phyloP scores from a whole-genome alignment of 2,329 filamentous ascomycete genomes.

The Trichoderma arundinaceum region DNA sequence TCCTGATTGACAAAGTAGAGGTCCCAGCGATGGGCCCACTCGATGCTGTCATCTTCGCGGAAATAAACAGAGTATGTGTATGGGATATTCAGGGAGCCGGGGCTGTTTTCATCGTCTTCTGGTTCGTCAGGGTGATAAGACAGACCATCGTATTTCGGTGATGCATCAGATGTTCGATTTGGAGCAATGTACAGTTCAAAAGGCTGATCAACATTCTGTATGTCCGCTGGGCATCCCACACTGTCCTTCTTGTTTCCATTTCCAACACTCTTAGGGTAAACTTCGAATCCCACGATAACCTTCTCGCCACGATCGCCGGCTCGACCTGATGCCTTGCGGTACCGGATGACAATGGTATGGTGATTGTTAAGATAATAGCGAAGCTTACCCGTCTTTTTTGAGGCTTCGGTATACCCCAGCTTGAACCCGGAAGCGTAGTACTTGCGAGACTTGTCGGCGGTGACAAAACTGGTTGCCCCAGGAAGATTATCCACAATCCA shows the following conservation, averaged over 20 bases:
- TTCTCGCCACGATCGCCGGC: conserved; percentile 74
- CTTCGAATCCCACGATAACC: conserved; percentile 86
- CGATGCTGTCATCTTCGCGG: conserved; percentile 77
- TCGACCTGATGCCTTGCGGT: conserved; percentile 71
- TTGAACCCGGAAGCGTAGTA: conserved; percentile 93
- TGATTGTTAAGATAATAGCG: conserved; percentile 86
- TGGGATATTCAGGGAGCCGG: conserved; percentile 72
- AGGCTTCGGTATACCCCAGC: conserved; percentile 75
- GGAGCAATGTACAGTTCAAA: conserved; percentile 72
- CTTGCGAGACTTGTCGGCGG: conserved; percentile 80
- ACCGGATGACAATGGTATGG: conserved; percentile 81
- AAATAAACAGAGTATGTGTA: conserved; percentile 93
- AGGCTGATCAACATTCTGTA: conserved; percentile 66
- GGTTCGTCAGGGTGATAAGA: conserved; percentile 57
- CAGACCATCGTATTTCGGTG: conserved; percentile 59
- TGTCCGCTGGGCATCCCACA: conserved; percentile 69
- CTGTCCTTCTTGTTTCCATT: conserved; percentile 63
- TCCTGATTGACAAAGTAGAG: conserved; percentile 88
- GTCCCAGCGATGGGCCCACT: conserved; percentile 87
- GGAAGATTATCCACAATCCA: conserved; percentile 95
- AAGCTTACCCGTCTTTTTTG: conserved; percentile 62
- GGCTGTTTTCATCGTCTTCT: conserved; percentile 64
- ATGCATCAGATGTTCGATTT: conserved; percentile 60
- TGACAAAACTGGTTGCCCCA: conserved; percentile 86
- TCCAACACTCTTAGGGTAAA: conserved; percentile 84